Percentiles rank a stretch among this genome's conserved stretches.
These are phyloP conservation scores for Monilinia vaccinii-corymbosi DNA, from an alignment of 2,329 filamentous ascomycete genomes.

Conservation along the genomic window DNA sequence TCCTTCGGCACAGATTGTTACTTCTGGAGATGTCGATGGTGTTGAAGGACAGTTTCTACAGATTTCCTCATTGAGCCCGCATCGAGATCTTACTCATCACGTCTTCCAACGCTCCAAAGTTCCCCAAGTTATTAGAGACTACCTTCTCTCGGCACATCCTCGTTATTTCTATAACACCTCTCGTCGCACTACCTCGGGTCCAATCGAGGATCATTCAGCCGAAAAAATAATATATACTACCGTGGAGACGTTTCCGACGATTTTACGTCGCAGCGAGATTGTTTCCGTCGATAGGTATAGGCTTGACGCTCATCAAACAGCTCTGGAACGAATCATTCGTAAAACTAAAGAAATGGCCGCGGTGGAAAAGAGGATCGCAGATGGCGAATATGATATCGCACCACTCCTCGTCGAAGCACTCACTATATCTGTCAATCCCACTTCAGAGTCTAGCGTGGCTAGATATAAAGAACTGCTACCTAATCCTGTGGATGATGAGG, in stretches of 20 bases:
- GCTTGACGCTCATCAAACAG: conserved; percentile 73
- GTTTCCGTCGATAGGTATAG: conserved; percentile 52
- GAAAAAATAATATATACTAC: conserved; percentile 82
- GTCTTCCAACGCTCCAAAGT: conserved; percentile 86
- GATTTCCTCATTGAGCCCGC: conserved; percentile 69
- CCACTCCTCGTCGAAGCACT: conserved; percentile 66
- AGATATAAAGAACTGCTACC: conserved; percentile 70
- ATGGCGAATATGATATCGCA: conserved; percentile 63
- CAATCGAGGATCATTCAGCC: conserved; percentile 63
- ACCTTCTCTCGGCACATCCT: conserved; percentile 71
- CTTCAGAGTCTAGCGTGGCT: conserved; percentile 67
- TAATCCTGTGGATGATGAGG: conserved; percentile 30
- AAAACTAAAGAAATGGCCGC: conserved; percentile 79
- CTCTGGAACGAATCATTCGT: conserved; percentile 77
- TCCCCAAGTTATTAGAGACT: conserved; percentile 74
- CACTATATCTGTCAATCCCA: conserved; percentile 64
- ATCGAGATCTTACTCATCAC: conserved; percentile 72
- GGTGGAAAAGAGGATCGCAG: conserved; percentile 64
- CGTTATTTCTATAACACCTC: conserved; percentile 69
- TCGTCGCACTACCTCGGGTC: conserved; percentile 58
- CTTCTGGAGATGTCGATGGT: conserved; percentile 61
- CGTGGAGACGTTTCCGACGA: conserved; percentile 81
- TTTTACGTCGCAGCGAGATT: conserved; percentile 80
- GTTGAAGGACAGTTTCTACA: conserved; percentile 87
- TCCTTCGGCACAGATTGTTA: conserved; percentile 73